Evolutionary conservation across 2,329 filamentous ascomycete genomes (phyloP).

Genomic region (Endoconidiophora laricicola): DNA sequence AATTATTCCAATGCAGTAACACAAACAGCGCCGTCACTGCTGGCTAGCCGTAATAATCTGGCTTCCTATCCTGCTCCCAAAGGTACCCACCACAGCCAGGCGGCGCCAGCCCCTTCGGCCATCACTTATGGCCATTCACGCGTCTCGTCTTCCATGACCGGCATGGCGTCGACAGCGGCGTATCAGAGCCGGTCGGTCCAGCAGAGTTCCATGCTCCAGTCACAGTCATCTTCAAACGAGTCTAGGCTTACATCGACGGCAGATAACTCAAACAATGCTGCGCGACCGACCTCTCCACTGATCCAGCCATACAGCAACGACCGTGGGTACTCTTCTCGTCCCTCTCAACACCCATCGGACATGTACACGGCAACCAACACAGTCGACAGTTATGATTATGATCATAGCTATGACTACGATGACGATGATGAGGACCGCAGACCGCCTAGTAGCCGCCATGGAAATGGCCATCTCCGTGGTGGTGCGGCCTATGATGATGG

Average conservation of each 20-base stretch:
- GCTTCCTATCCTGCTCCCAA: neutral
- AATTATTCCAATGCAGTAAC: slow-evolving; percentile 10
- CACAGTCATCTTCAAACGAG: slow-evolving; percentile 2
- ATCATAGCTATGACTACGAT: slow-evolving; percentile 15
- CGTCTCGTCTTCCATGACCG: slow-evolving; percentile 3
- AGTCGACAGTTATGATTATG: slow-evolving; percentile 8
- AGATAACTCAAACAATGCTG: neutral
- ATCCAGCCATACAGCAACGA: slow-evolving; percentile 3
- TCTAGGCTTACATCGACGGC: neutral
- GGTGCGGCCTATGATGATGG: slow-evolving; percentile 21
- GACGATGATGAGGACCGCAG: slow-evolving; percentile 13
- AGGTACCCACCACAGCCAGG: neutral
- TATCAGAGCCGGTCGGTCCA: slow-evolving; percentile 2
- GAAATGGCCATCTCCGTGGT: slow-evolving; percentile 21
- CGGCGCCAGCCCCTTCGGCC: neutral
- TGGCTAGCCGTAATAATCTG: slow-evolving; percentile 3
- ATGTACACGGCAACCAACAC: slow-evolving; percentile 11
- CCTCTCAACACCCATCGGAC: slow-evolving; percentile 2
- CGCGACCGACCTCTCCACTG: slow-evolving; percentile 4
- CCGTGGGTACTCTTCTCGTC: slow-evolving; percentile 1
- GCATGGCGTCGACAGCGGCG: neutral
- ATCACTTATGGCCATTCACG: neutral
- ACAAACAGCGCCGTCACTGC: slow-evolving; percentile 9
- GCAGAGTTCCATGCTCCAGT: slow-evolving; percentile 5
- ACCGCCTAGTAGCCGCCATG: slow-evolving; percentile 12